Percentiles rank a stretch among this genome's conserved stretches.
Evolutionary conservation across 257 asterid species (phyloP).

Genomic region (Cinchona pubescens): DNA sequence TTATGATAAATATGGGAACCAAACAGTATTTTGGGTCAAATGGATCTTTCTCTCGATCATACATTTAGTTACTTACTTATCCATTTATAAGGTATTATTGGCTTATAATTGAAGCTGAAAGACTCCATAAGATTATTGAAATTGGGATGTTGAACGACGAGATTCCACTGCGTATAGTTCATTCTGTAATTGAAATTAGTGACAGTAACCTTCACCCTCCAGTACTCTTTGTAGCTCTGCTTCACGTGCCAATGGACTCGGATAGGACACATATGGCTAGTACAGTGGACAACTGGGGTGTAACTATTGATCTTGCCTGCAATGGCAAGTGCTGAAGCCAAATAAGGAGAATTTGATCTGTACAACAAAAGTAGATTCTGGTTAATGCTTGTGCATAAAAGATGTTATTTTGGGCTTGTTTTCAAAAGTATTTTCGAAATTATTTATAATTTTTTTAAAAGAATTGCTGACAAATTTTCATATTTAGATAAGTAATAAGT

Average conservation of each 20-base stretch:
- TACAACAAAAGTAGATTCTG: too few relatives aligned
- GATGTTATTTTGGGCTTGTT: not conserved
- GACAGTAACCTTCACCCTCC: slow-evolving; percentile 24
- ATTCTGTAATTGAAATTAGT: slow-evolving; percentile 21
- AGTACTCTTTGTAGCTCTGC: slow-evolving; percentile 19
- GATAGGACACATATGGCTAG: slow-evolving; percentile 21
- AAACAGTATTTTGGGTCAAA: too few relatives aligned
- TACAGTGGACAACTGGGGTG: slow-evolving; percentile 17
- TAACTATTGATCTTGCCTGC: not conserved
- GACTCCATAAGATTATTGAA: slow-evolving; percentile 15
- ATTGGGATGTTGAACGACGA: slow-evolving; percentile 26
- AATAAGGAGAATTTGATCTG: too few relatives aligned
- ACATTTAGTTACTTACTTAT: slow-evolving; percentile 10
- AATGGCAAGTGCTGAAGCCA: too few relatives aligned
- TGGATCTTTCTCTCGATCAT: too few relatives aligned
- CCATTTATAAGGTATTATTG: slow-evolving; percentile 10
- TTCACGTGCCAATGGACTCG: slow-evolving; percentile 26
- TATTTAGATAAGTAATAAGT: too few relatives aligned
- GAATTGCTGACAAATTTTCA: too few relatives aligned
- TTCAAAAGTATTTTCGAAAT: too few relatives aligned
- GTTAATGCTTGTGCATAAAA: not conserved
- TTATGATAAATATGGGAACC: too few relatives aligned
- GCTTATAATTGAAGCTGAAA: slow-evolving; percentile 23
- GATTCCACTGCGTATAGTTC: slow-evolving; percentile 23
- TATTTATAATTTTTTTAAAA: too few relatives aligned